A percentile compares a stretch with the other conserved stretches of the same genome.
phyloP scores from a whole-genome alignment of 2,329 filamentous ascomycete genomes.

The Colletotrichum neosansevieriae region DNA sequence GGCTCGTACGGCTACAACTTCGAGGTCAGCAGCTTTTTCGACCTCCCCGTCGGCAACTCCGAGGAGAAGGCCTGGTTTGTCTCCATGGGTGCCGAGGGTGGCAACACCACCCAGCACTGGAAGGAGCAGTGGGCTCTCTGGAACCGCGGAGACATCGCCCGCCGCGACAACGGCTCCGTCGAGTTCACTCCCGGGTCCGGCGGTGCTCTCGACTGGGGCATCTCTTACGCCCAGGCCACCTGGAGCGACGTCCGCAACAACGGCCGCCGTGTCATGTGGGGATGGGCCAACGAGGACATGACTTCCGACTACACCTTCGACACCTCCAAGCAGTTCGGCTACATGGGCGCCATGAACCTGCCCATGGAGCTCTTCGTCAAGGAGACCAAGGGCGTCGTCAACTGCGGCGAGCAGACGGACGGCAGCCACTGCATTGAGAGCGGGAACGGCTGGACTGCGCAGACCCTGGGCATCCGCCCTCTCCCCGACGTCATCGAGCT shows the following conservation, averaged over 20 bases:
- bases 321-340: conserved; percentile 38
- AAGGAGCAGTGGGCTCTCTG: conserved; percentile 39
- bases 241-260: conserved; percentile 36
- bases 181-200: conserved; percentile 37
- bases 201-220: conserved; percentile 41
- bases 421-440: conserved; percentile 36
- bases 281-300: conserved; percentile 40
- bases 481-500: conserved; percentile 37
- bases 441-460: conserved; percentile 28
- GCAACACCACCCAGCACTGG: conserved; percentile 41
- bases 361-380: conserved; percentile 40
- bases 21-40: conserved; percentile 40
- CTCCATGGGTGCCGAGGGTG: conserved; percentile 37
- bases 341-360: conserved; percentile 39
- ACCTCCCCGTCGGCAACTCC: conserved; percentile 33
- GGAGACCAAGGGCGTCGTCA: conserved; percentile 37
- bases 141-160: conserved; percentile 39
- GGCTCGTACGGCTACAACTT: conserved; percentile 41
- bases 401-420: conserved; percentile 37
- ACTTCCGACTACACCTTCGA: conserved; percentile 6
- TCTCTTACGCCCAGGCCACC: conserved; percentile 40
- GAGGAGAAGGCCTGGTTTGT: conserved; percentile 40
- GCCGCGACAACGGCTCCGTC: conserved; percentile 39
- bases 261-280: conserved; percentile 39
- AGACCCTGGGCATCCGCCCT: conserved; percentile 39